Percentiles rank a stretch among this genome's conserved stretches.
These are phyloP conservation scores for Entomortierella chlamydospora DNA, from an alignment of 192 early-diverging fungal species.

Conservation along the genomic window DNA sequence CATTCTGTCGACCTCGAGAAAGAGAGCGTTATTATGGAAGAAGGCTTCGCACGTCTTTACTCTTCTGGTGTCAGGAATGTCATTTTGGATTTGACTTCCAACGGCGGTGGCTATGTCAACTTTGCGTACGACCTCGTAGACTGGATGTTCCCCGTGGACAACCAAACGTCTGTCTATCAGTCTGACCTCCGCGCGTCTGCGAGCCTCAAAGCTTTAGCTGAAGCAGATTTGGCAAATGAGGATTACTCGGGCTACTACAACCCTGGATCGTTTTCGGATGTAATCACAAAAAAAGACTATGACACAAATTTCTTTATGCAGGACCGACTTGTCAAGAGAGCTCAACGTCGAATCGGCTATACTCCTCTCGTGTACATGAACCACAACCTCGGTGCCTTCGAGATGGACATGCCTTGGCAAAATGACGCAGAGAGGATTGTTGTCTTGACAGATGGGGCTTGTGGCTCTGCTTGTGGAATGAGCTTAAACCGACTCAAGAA, in stretches of 20 bases:
- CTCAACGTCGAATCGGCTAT: constrained; percentile 1
- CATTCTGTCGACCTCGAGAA: constrained; percentile 23
- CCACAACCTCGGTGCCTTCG: constrained; percentile 32
- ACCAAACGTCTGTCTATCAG: constrained; percentile 24
- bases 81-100: constrained; percentile 37
- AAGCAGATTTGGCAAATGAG: constrained; percentile 15
- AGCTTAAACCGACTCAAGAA: constrained; percentile 51
- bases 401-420: constrained; percentile 43
- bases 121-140: constrained; percentile 51
- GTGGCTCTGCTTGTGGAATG: constrained; percentile 52
- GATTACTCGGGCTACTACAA: constrained; percentile 35
- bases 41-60: constrained; percentile 18
- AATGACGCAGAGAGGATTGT: constrained; percentile 25
- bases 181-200: constrained; percentile 33
- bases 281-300: not conserved
- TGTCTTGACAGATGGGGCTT: constrained; percentile 38
- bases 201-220: constrained; percentile 39
- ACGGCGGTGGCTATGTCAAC: constrained; percentile 48
- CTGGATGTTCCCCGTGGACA: constrained; percentile 40
- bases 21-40: constrained; percentile 2
- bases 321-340: constrained; percentile 15
- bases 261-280: constrained; percentile 27
- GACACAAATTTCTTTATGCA: constrained; percentile 32
- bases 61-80: constrained; percentile 24
- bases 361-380: constrained; percentile 25